Base-by-base conservation (phyloP, 1,139 yeast genomes). In the Geotrichum macrosporum region DNA sequence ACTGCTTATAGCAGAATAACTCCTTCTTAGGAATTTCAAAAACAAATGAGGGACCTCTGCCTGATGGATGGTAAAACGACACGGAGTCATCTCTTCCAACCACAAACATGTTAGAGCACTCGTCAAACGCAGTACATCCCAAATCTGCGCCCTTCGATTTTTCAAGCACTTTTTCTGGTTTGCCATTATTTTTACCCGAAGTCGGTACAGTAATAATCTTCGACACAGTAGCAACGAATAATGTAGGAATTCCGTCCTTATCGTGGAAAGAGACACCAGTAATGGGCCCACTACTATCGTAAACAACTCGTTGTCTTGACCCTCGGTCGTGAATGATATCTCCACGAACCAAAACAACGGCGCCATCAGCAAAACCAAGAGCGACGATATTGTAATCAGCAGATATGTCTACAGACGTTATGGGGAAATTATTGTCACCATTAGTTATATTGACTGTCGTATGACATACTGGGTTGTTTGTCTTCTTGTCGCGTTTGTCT, bases 281-380 rank as follows among this genome's bases (percentile, higher is more conserved):
- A 21, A 94, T 75, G 0, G 97, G 95, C 3, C 63, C 59, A 22
- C 69, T 66, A 15, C 80, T 75, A 53, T 83, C 85, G 59, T 80
- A 86, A 1, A 89, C 79, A 0, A 83, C 65, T 30, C 97, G 70
- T 60, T 89, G 97, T 54, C 92, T 77, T 3, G 95, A 80, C 0
- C 98, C 98, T 50, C 96, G 68, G 60, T 94, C 99, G 55, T 92
- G 77, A 2, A 85, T 59, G 38, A 94, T 67, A 63, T 92, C 98
- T 5, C 98, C 99, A 52, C 97, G 68, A 0, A 89, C 77, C 3
- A 89, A 68, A 5, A 89, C 70, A 2, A 89, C 92, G 22, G 80
- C 75, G 5, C 99, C 99, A 63, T 88, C 85, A 18, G 94, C 82
- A 61, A 81, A 88, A 0, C 98, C 97, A 31, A 88, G 68, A 0